phyloP scores from a whole-genome alignment of 345 rosid species.

The Eucalyptus sp. region DNA sequence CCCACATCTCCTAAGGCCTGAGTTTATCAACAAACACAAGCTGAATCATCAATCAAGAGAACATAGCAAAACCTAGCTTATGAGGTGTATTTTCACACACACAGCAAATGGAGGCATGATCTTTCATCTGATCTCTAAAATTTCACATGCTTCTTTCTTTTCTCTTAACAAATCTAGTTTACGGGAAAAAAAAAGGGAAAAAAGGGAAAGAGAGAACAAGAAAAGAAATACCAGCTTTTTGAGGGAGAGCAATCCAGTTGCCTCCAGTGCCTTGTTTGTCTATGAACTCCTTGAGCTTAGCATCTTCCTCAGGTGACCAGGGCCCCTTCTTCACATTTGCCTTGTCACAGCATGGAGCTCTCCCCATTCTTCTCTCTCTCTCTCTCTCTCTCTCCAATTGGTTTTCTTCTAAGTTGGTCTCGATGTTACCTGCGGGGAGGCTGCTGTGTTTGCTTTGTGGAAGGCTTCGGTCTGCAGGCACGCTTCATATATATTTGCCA shows the following conservation, averaged over 20 bases:
- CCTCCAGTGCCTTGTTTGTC: constrained; percentile 59
- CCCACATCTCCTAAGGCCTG: constrained; percentile 82
- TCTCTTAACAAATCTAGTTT: not conserved
- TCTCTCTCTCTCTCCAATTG: not conserved
- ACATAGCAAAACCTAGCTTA: not conserved
- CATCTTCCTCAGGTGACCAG: constrained; percentile 98
- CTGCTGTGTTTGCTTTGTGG: not conserved
- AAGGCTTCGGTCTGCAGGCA: not conserved
- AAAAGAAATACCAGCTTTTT: constrained; percentile 47
- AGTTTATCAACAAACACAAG: not conserved
- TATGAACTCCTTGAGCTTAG: constrained; percentile 60
- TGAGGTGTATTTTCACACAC: not conserved
- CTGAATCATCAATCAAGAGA: not conserved
- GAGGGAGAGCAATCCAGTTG: constrained; percentile 83
- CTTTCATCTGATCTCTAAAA: not conserved
- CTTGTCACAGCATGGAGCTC: constrained; percentile 95
- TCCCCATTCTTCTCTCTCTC: constrained; percentile 39
- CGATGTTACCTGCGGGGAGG: not conserved
- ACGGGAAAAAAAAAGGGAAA: not conserved
- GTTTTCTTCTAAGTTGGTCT: not conserved
- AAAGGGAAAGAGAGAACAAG: not conserved
- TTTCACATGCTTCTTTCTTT: not conserved
- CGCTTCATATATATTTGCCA: not conserved
- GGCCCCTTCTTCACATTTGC: constrained; percentile 87
- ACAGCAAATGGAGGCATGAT: not conserved